Conservation (phyloP, 2,329 filamentous ascomycete genomes). For the Monilinia fructigena region DNA sequence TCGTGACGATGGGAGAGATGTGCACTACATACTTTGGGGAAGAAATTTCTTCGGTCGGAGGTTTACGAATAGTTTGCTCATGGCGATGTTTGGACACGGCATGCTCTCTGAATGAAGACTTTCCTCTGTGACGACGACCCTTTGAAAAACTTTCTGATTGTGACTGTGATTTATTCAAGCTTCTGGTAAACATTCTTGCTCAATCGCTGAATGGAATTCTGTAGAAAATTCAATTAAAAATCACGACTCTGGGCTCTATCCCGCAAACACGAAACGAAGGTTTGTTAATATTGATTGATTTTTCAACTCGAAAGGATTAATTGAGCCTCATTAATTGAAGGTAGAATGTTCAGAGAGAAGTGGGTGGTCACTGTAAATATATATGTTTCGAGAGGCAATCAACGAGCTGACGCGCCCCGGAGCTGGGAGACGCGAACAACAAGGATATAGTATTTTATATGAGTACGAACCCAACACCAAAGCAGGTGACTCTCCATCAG, state of each 20-base stretch:
- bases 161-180: conserved; percentile 35
- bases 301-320: neutral
- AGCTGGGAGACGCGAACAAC: conserved; percentile 11
- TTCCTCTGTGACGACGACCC: conserved; percentile 34
- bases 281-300: neutral
- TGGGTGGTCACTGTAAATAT: conserved; percentile 16
- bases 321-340: conserved; percentile 16
- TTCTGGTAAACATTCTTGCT: conserved; percentile 37
- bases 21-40: conserved; percentile 31
- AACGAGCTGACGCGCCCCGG: conserved; percentile 17
- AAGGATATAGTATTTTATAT: conserved; percentile 4
- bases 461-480: conserved; percentile 18
- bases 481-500: conserved; percentile 12
- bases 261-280: conserved; percentile 2
- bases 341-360: conserved; percentile 6
- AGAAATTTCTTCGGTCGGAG: conserved; percentile 35
- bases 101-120: conserved; percentile 41
- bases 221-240: neutral
- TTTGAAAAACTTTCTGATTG: conserved; percentile 38
- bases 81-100: conserved; percentile 40
- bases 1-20: conserved; percentile 19
- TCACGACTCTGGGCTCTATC: conserved; percentile 14
- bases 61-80: conserved; percentile 34
- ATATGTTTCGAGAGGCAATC: conserved; percentile 13
- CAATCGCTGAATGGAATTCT: conserved; percentile 3